Percentiles rank a stretch among this genome's conserved stretches.
Evolutionary conservation across 2,329 filamentous ascomycete species (phyloP).

Genomic region (Cryphonectria naterciae): DNA sequence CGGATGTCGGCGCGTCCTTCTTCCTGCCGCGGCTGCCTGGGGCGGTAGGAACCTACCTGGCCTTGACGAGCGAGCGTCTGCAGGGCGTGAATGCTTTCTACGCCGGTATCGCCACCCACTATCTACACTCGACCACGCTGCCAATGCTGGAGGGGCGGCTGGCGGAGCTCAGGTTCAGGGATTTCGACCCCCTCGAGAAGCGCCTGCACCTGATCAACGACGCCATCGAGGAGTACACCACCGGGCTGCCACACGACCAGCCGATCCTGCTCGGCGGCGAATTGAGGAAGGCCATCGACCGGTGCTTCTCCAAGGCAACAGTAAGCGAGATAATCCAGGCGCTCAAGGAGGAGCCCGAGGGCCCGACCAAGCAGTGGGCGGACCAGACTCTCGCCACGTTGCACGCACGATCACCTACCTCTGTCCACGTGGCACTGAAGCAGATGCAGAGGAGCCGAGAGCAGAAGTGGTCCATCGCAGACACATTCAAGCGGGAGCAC

Average conservation of each 20-base stretch:
- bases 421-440: constrained; percentile 80
- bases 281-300: constrained; percentile 81
- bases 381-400: constrained; percentile 76
- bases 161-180: constrained; percentile 85
- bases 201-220: constrained; percentile 76
- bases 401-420: constrained; percentile 78
- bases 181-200: constrained; percentile 66
- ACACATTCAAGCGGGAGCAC: constrained; percentile 86
- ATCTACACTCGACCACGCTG: constrained; percentile 87
- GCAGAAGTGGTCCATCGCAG: constrained; percentile 74
- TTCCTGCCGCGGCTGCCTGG: constrained; percentile 92
- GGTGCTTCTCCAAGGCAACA: constrained; percentile 71
- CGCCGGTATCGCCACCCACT: constrained; percentile 91
- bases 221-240: constrained; percentile 90
- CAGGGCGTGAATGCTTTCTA: constrained; percentile 87
- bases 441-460: constrained; percentile 74
- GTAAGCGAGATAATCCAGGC: constrained; percentile 73
- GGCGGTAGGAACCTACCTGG: constrained; percentile 86
- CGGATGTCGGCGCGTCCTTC: constrained; percentile 95
- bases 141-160: constrained; percentile 81
- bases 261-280: constrained; percentile 69
- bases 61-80: constrained; percentile 83
- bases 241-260: constrained; percentile 78
- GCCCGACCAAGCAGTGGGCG: constrained; percentile 73
- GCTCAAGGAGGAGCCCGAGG: constrained; percentile 58